phyloP scores from a whole-genome alignment of 345 rosid genomes.

The Murraya paniculata region DNA sequence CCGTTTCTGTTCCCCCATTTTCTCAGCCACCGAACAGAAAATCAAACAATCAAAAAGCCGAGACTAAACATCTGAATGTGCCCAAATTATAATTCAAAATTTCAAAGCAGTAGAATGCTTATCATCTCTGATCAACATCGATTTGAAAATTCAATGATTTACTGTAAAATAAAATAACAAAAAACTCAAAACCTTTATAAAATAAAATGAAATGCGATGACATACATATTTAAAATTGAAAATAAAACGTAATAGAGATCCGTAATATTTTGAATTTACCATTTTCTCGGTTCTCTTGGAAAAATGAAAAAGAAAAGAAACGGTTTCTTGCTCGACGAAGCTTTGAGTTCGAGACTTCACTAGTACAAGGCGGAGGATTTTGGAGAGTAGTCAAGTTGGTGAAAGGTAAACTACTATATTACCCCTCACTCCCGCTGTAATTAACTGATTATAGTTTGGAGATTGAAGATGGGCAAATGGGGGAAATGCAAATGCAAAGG shows the following conservation, averaged over 20 bases:
- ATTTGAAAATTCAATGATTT: background rate
- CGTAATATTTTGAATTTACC: background rate
- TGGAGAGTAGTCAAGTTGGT: background rate
- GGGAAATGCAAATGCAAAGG: too few species aligned
- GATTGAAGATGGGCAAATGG: fast-evolving
- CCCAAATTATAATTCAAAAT: background rate
- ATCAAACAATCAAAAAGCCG: background rate
- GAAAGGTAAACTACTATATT: background rate
- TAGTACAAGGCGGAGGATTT: background rate
- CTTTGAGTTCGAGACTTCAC: background rate
- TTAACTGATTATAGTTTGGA: too few species aligned
- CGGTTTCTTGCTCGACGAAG: background rate
- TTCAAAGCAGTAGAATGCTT: background rate
- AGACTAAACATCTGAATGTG: background rate
- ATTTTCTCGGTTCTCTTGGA: background rate
- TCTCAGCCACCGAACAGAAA: background rate
- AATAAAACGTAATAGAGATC: background rate
- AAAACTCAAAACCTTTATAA: background rate
- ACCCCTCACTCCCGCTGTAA: background rate
- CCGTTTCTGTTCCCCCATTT: background rate
- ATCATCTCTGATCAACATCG: too few species aligned
- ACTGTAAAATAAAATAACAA: background rate
- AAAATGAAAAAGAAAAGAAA: too few species aligned
- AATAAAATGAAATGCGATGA: background rate
- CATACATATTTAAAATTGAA: background rate